phyloP scores from a whole-genome alignment of 768 basidiomycete genomes.

The Leucogyrophana mollusca region DNA sequence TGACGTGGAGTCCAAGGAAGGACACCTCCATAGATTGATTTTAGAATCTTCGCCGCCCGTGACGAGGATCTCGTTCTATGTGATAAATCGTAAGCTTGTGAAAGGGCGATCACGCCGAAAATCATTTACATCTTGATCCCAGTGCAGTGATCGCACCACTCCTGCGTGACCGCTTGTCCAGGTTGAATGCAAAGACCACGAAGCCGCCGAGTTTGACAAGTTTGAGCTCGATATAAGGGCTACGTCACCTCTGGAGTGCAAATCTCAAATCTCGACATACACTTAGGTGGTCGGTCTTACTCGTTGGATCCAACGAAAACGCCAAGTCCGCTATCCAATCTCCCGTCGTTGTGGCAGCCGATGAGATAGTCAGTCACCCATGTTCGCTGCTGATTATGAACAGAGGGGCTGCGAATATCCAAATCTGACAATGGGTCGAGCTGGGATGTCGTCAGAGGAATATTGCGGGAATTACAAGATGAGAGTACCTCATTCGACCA shows the following conservation, averaged over 20 bases:
- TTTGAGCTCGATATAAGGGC: conserved; percentile 50
- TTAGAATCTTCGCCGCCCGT: conserved; percentile 54
- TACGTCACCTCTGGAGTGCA: conserved; percentile 49
- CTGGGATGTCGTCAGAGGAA: too few species aligned
- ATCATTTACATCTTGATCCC: conserved; percentile 50
- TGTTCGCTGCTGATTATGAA: conserved; percentile 52
- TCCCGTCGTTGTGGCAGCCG: conserved; percentile 37
- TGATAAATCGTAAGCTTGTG: not conserved
- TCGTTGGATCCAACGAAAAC: conserved; percentile 76
- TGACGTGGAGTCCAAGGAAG: conserved; percentile 1
- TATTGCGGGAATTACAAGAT: not conserved
- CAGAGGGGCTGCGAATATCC: conserved; percentile 65
- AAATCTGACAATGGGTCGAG: conserved; percentile 55
- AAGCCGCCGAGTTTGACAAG: conserved; percentile 32
- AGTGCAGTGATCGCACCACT: conserved; percentile 53
- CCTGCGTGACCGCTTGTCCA: conserved; percentile 59
- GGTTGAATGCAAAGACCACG: conserved; percentile 49
- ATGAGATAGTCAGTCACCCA: conserved; percentile 85
- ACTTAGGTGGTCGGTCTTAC: conserved; percentile 34
- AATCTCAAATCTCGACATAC: not conserved
- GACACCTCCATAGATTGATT: conserved; percentile 40
- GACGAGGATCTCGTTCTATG: conserved; percentile 39
- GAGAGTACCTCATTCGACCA: conserved; percentile 71
- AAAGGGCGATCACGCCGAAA: not conserved
- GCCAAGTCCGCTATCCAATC: conserved; percentile 32